These are phyloP conservation scores for Corchorus capsularis DNA, from an alignment of 345 rosid genomes.

Conservation along the genomic window DNA sequence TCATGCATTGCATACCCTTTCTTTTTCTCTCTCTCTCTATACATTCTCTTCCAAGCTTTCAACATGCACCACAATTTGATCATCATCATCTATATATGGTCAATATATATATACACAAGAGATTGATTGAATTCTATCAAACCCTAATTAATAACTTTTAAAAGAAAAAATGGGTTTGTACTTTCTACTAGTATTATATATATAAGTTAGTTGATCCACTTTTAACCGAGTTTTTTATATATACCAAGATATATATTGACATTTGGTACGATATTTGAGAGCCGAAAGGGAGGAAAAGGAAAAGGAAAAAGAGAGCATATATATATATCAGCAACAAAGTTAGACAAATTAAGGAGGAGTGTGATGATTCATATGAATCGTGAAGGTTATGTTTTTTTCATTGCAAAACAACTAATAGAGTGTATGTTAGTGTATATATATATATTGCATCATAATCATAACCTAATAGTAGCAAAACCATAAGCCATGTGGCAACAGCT, in stretches of 20 bases:
- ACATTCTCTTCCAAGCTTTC: background rate
- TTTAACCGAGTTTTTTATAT: no score
- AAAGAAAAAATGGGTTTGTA: no score
- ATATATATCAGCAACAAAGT: no score
- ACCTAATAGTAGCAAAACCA: background rate
- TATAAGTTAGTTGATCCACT: no score
- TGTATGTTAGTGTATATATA: background rate
- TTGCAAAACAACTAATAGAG: background rate
- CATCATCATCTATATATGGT: background rate
- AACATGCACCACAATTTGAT: background rate
- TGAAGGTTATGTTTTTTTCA: conserved; percentile 1
- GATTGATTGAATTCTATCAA: no score
- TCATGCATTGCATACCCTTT: background rate
- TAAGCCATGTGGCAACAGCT: conserved; percentile 19
- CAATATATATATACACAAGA: no score
- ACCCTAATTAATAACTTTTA: no score
- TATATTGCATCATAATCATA: background rate
- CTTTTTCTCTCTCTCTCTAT: background rate
- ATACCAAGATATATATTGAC: no score
- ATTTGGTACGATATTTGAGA: background rate
- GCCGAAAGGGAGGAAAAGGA: background rate
- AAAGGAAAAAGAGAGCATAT: background rate
- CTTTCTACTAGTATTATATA: no score
- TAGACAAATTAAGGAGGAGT: background rate
- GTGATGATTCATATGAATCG: background rate